These are phyloP conservation scores for Blastobotrys apis DNA, from an alignment of 1,139 yeast genomes.

Conservation along the genomic window DNA sequence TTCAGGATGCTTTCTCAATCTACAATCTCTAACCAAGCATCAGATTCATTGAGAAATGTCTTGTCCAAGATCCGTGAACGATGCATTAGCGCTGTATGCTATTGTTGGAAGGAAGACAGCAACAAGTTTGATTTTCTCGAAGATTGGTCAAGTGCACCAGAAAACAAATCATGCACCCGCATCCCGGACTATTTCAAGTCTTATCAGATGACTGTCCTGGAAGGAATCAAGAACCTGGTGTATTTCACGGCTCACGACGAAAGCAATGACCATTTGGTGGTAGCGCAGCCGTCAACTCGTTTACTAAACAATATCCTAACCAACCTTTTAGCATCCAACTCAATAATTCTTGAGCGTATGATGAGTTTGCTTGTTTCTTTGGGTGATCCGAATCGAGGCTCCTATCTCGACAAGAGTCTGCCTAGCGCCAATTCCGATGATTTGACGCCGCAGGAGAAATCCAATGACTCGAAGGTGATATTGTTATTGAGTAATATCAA, in stretches of 20 bases:
- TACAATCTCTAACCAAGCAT: conserved; percentile 38
- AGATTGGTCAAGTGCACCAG: conserved; percentile 34
- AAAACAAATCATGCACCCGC: conserved; percentile 24
- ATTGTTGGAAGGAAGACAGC: conserved; percentile 50
- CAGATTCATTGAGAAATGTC: conserved; percentile 38
- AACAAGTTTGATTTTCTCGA: conserved; percentile 43
- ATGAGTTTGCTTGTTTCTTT: conserved; percentile 20
- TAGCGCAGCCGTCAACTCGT: conserved; percentile 48
- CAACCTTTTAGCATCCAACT: conserved; percentile 37
- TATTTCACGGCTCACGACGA: conserved; percentile 21
- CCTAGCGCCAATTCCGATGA: conserved; percentile 18
- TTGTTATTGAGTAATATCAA: conserved; percentile 51
- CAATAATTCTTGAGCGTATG: conserved; percentile 19
- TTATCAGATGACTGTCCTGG: conserved; percentile 34
- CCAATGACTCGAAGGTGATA: conserved; percentile 38
- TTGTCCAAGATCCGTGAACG: conserved; percentile 40
- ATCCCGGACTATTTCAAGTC: conserved; percentile 28
- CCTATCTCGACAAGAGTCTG: conserved; percentile 14
- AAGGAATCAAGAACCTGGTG: conserved; percentile 30
- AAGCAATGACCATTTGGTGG: conserved; percentile 26
- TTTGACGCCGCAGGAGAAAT: conserved; percentile 30
- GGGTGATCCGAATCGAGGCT: conserved; percentile 14
- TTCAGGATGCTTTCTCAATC: conserved; percentile 45
- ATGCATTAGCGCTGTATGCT: conserved; percentile 45
- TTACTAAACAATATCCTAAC: conserved; percentile 43